Evolutionary conservation across 2,329 filamentous ascomycete genomes (phyloP).

Genomic region (Lizonia empirigonia): DNA sequence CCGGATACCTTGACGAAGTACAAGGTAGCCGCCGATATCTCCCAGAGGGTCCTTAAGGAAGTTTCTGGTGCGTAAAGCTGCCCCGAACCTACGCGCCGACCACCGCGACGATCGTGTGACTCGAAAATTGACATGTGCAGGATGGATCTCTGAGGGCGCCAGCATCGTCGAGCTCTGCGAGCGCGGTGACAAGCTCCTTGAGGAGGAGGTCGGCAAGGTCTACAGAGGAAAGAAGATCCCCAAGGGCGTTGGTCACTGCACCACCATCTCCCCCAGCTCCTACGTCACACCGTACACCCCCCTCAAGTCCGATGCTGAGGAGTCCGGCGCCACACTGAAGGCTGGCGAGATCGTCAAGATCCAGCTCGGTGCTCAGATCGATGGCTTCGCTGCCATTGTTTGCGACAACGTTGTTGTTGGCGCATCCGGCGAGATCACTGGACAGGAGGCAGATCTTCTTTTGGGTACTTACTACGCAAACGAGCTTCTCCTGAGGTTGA

Average conservation of each 20-base stretch:
- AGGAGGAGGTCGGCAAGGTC: conserved; percentile 92
- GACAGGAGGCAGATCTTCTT: conserved; percentile 82
- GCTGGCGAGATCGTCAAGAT: conserved; percentile 91
- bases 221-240: conserved; percentile 97
- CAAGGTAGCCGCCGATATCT: conserved; percentile 94
- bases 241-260: conserved; percentile 95
- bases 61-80: conserved; percentile 63
- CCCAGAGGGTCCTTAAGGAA: conserved; percentile 90
- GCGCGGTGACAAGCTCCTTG: conserved; percentile 91
- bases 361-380: conserved; percentile 97
- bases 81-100: conserved; percentile 10
- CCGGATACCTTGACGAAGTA: conserved; percentile 98
- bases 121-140: conserved; percentile 49
- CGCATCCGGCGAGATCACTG: conserved; percentile 69
- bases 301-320: conserved; percentile 80
- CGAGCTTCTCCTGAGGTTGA: conserved; percentile 87
- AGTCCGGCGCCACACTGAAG: conserved; percentile 80
- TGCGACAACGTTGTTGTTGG: conserved; percentile 87
- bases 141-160: conserved; percentile 77
- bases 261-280: conserved; percentile 90
- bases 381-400: conserved; percentile 94
- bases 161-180: conserved; percentile 95
- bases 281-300: conserved; percentile 98
- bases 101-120: conserved; percentile 14
- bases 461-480: conserved; percentile 94